phyloP scores from a whole-genome alignment of 768 basidiomycete genomes.

The Naganishia onofrii region DNA sequence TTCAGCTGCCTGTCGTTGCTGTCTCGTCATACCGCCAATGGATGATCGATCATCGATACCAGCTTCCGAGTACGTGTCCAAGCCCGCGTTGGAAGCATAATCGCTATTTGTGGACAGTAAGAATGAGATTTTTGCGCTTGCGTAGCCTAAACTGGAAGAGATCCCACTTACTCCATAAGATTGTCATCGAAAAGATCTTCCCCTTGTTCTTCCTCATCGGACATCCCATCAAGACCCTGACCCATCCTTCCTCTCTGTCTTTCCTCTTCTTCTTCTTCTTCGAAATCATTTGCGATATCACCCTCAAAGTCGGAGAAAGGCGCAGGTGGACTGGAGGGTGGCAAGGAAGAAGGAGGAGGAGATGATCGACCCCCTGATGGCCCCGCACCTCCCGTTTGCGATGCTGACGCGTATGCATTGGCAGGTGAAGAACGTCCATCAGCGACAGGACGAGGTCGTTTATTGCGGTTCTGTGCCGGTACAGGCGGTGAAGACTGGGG shows the following conservation, averaged over 20 bases:
- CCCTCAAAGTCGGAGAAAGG: conserved; percentile 87
- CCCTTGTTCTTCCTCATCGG: conserved; percentile 74
- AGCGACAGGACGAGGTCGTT: conserved; percentile 42
- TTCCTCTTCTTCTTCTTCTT: conserved; percentile 45
- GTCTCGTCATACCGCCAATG: conserved; percentile 45
- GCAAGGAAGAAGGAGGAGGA: conserved; percentile 65
- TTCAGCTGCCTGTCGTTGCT: conserved; percentile 68
- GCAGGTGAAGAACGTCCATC: conserved; percentile 26
- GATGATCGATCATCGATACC: conserved; percentile 70
- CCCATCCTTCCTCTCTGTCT: conserved; percentile 43
- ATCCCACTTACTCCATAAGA: conserved; percentile 65
- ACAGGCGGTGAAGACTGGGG: conserved; percentile 44
- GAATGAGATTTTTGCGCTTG: conserved; percentile 6
- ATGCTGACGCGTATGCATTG: not conserved
- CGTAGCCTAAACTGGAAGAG: conserved; percentile 27
- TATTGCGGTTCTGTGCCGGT: conserved; percentile 44
- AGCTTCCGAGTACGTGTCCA: conserved; percentile 82
- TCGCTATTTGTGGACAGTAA: conserved; percentile 55
- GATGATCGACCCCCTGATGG: conserved; percentile 46
- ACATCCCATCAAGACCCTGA: conserved; percentile 57
- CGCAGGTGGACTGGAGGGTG: conserved; percentile 77
- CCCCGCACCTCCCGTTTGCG: conserved; percentile 26
- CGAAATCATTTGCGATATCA: conserved; percentile 63
- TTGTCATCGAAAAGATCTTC: conserved; percentile 90
- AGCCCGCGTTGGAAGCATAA: conserved; percentile 74